Evolutionary conservation across 116 monocot genomes (phyloP).

Genomic region (Posidonia oceanica): DNA sequence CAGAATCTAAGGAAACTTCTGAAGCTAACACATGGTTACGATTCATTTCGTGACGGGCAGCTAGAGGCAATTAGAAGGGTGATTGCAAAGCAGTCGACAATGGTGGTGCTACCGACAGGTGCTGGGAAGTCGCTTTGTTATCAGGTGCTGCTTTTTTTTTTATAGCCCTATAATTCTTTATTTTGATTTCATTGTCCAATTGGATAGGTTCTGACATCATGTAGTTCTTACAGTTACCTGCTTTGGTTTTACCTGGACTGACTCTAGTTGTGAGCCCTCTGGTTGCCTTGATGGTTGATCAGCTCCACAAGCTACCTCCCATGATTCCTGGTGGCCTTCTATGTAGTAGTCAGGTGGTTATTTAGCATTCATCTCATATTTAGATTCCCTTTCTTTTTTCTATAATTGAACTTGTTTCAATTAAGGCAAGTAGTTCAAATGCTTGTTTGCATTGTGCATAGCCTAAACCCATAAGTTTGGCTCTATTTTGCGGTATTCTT

Average conservation of each 20-base stretch:
- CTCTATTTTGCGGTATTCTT: too few species aligned
- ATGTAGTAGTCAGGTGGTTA: constrained; percentile 73
- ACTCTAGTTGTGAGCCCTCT: constrained; percentile 88
- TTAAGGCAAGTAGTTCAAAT: background rate
- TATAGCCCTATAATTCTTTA: background rate
- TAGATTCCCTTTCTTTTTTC: background rate
- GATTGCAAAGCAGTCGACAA: constrained; percentile 62
- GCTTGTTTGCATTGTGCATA: too few species aligned
- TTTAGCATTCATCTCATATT: background rate
- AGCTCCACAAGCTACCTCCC: constrained; percentile 65
- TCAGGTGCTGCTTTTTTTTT: constrained; percentile 35
- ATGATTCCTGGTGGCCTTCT: constrained; percentile 65
- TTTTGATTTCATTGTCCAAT: background rate
- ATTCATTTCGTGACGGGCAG: constrained; percentile 85
- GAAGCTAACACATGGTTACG: constrained; percentile 61
- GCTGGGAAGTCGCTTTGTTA: constrained; percentile 95
- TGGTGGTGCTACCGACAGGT: constrained; percentile 91
- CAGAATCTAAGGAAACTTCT: constrained; percentile 55
- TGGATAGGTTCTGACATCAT: background rate
- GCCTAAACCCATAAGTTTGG: too few species aligned
- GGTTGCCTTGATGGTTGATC: constrained; percentile 92
- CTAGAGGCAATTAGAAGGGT: constrained; percentile 53
- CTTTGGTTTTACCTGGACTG: constrained; percentile 73
- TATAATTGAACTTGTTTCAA: background rate
- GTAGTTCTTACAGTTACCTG: constrained; percentile 42